Percentiles rank a stretch among this genome's conserved stretches.
phyloP scores from a whole-genome alignment of 2,329 filamentous ascomycete species.

The Coniella lustricola region DNA sequence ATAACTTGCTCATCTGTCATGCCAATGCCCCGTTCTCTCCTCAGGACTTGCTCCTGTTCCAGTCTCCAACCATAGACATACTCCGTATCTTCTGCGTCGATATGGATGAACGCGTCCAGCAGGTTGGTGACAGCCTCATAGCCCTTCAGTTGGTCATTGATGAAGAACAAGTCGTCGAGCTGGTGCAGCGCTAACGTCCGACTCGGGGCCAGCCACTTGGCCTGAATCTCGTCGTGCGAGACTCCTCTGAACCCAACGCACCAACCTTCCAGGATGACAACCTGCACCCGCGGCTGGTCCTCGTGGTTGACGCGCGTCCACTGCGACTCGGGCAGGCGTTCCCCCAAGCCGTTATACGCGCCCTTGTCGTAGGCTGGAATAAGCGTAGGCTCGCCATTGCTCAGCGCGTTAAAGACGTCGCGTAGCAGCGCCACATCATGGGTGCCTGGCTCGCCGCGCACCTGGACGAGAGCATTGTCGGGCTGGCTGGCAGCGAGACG shows the following conservation, averaged over 20 bases:
- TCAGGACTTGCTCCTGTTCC: slow-evolving; percentile 70
- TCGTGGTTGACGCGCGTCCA: slow-evolving; percentile 55
- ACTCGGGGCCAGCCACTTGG: slow-evolving; percentile 44
- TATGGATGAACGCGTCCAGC: slow-evolving; percentile 49
- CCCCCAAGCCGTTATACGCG: slow-evolving; percentile 66
- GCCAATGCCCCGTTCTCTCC: slow-evolving; percentile 58
- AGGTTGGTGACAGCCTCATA: slow-evolving; percentile 44
- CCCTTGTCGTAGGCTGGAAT: slow-evolving; percentile 82
- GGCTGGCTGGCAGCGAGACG: slow-evolving; percentile 58
- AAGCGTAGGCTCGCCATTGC: slow-evolving; percentile 43
- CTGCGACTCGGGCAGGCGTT: slow-evolving; percentile 54
- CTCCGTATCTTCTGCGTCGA: slow-evolving; percentile 62
- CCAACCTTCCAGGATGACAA: slow-evolving; percentile 86
- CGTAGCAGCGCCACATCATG: slow-evolving; percentile 66
- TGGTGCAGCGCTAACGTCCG: slow-evolving; percentile 42
- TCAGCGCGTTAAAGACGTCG: slow-evolving; percentile 53
- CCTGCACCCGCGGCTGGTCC: slow-evolving; percentile 43
- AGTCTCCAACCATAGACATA: slow-evolving; percentile 82
- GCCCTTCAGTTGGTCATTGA: slow-evolving; percentile 39
- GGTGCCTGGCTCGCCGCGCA: slow-evolving; percentile 75
- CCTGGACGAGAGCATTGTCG: slow-evolving; percentile 68
- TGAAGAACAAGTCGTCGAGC: slow-evolving; percentile 41
- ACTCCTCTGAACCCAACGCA: slow-evolving; percentile 75
- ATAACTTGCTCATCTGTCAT: slow-evolving; percentile 79
- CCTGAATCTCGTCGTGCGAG: slow-evolving; percentile 39